phyloP scores from a whole-genome alignment of 2,329 filamentous ascomycete genomes.

The Diaporthe ilicicola region DNA sequence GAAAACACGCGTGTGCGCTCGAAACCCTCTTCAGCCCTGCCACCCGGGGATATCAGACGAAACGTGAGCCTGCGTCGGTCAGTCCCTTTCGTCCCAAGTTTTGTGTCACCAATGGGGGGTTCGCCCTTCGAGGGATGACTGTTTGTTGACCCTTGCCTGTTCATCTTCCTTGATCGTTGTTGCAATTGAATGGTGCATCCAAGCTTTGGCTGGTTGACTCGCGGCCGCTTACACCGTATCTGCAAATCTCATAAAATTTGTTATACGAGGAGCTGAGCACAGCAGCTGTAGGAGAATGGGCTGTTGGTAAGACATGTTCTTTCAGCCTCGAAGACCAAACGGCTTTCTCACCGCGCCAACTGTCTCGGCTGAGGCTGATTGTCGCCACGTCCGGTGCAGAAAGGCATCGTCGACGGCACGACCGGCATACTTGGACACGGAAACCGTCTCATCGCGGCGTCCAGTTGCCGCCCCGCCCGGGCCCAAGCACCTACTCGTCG shows the following conservation, averaged over 20 bases:
- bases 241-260: neutral
- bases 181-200: neutral
- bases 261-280: neutral
- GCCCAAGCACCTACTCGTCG: neutral
- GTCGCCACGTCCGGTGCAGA: slow-evolving; percentile 1
- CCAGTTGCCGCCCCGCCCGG: neutral
- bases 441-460: slow-evolving; percentile 12
- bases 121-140: neutral
- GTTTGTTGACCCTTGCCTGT: neutral
- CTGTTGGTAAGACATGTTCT: slow-evolving; percentile 2
- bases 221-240: too few relatives aligned
- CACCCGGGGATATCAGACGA: slow-evolving; percentile 1
- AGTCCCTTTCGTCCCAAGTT: slow-evolving; percentile 18
- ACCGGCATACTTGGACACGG: slow-evolving; percentile 6
- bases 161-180: neutral
- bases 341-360: neutral
- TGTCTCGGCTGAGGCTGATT: slow-evolving; percentile 3
- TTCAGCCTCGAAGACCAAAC: slow-evolving; percentile 2
- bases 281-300: neutral
- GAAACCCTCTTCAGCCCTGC: slow-evolving; percentile 8
- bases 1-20: neutral
- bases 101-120: neutral
- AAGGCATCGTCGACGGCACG: neutral
- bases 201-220: too few relatives aligned
- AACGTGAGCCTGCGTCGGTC: slow-evolving; percentile 23